Conservation (phyloP, 2,329 filamentous ascomycete genomes). For the Cercospora sesami region DNA sequence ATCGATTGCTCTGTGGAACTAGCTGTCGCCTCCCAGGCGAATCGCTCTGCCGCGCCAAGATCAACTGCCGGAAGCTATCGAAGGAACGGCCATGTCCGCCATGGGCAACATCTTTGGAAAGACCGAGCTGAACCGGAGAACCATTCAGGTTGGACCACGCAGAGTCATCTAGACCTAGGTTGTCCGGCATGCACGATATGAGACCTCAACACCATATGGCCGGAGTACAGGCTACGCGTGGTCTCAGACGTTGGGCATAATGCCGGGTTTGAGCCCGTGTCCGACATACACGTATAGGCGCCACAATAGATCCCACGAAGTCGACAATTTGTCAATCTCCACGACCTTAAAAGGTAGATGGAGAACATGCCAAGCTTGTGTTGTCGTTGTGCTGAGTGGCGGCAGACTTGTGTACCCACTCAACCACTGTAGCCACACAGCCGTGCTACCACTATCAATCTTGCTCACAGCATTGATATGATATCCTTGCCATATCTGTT, state of each 20-base stretch:
- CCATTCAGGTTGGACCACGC: slow-evolving; percentile 17
- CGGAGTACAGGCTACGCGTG: slow-evolving; percentile 20
- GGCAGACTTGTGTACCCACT: not conserved
- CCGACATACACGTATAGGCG: not conserved
- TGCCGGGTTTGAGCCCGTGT: slow-evolving; percentile 13
- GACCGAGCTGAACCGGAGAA: not conserved
- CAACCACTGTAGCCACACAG: not conserved
- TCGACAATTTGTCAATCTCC: not conserved
- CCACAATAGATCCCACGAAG: not conserved
- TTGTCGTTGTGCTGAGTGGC: not conserved
- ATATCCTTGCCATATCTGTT: not conserved
- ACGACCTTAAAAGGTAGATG: not conserved
- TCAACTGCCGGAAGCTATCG: not conserved
- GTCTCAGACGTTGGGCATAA: slow-evolving; percentile 22
- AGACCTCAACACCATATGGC: slow-evolving; percentile 21
- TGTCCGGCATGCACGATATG: slow-evolving; percentile 21
- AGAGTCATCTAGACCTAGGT: slow-evolving; percentile 21
- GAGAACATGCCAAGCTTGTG: not conserved
- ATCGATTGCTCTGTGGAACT: not conserved
- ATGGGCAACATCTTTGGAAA: not conserved
- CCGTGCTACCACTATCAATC: not conserved
- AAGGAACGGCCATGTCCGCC: not conserved
- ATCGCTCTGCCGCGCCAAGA: not conserved
- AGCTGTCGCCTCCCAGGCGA: not conserved
- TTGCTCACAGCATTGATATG: not conserved